phyloP scores from a whole-genome alignment of 202 grass and related monocot species.

The Zizania palustris region DNA sequence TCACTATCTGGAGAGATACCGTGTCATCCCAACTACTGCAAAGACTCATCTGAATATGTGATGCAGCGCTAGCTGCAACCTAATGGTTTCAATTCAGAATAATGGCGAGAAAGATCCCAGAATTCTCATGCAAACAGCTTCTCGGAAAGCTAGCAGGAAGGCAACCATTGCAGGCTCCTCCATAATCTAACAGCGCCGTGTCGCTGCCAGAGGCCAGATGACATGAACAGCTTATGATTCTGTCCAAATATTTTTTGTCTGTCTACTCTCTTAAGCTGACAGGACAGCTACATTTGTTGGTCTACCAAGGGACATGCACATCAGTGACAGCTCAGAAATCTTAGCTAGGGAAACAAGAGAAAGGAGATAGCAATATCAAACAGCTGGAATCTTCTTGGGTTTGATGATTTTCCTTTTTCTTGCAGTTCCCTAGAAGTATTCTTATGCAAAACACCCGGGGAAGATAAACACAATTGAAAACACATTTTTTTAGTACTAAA shows the following conservation, averaged over 20 bases:
- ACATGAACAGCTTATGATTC: conserved; percentile 23
- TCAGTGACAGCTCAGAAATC: conserved; percentile 38
- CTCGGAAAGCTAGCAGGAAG: conserved; percentile 8
- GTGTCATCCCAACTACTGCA: conserved; percentile 43
- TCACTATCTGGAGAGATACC: conserved; percentile 40
- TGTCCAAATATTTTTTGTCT: conserved; percentile 27
- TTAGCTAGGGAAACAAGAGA: neutral
- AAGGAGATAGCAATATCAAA: neutral
- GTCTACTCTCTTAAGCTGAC: conserved; percentile 37
- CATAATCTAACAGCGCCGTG: conserved; percentile 33
- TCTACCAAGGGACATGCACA: conserved; percentile 30
- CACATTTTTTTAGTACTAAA: neutral
- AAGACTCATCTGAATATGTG: conserved; percentile 7
- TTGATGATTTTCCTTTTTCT: conserved; percentile 22
- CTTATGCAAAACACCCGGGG: conserved; percentile 21
- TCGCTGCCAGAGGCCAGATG: conserved; percentile 5
- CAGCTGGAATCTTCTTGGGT: conserved; percentile 42
- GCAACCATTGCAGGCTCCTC: neutral
- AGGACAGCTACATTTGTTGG: conserved; percentile 43
- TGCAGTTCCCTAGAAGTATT: conserved; percentile 24
- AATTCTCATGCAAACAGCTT: conserved; percentile 1
- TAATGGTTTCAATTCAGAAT: neutral
- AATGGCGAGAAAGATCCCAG: conserved; percentile 1
- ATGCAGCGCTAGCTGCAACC: neutral
- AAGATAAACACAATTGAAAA: conserved; percentile 28